Conservation (phyloP, 1,284 basidiomycete genomes). For the Apiotrichum siamense region DNA sequence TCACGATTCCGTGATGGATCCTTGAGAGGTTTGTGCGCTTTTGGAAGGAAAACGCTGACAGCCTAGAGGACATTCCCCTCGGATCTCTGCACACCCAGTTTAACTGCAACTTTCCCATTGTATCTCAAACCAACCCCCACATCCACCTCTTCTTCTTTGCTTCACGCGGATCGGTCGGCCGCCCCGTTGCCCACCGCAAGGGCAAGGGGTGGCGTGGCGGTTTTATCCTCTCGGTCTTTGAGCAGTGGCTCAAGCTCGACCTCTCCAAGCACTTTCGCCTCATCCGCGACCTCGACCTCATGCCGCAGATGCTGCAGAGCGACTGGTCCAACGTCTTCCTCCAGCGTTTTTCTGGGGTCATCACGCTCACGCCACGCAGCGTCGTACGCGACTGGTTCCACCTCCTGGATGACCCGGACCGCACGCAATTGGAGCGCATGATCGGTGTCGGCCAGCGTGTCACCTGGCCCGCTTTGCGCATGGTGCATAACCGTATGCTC, state of each 20-base stretch:
- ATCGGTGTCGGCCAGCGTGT: conserved; percentile 77
- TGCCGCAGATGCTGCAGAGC: conserved; percentile 81
- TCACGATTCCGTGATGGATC: conserved; percentile 88
- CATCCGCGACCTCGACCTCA: conserved; percentile 82
- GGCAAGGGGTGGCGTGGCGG: conserved; percentile 77
- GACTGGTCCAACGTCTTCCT: conserved; percentile 94
- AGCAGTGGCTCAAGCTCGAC: conserved; percentile 90
- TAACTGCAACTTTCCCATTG: conserved; percentile 91
- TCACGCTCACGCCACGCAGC: conserved; percentile 75
- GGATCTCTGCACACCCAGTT: conserved; percentile 89
- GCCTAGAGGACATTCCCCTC: conserved; percentile 86
- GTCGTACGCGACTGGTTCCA: conserved; percentile 75
- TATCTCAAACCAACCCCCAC: conserved; percentile 91
- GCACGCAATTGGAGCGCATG: conserved; percentile 73
- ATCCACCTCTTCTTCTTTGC: conserved; percentile 98
- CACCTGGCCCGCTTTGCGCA: conserved; percentile 94
- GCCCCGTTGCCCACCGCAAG: conserved; percentile 28
- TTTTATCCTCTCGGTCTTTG: conserved; percentile 82
- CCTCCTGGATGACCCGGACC: conserved; percentile 76
- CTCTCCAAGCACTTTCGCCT: conserved; percentile 93
- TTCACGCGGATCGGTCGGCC: conserved; percentile 81
- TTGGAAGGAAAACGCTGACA: no score
- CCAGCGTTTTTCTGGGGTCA: conserved; percentile 54
- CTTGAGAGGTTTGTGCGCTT: no score
- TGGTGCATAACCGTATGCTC: conserved; percentile 74